These are phyloP conservation scores for Syzygium grande DNA, from an alignment of 345 rosid genomes.

Conservation along the genomic window DNA sequence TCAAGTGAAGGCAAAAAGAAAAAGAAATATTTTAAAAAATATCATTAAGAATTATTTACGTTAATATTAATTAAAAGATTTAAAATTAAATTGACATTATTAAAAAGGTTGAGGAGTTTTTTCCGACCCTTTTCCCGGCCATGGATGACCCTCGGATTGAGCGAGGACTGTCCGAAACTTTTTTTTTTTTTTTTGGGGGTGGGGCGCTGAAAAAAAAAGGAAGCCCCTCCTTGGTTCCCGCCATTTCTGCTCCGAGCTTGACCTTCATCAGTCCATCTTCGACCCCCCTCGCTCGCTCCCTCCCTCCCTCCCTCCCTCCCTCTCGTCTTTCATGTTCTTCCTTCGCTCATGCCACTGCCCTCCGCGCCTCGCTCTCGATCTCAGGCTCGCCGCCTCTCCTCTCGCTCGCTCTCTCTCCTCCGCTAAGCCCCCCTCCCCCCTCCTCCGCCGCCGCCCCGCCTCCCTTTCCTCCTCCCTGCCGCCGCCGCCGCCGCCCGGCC, in stretches of 20 bases:
- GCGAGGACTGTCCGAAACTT: not conserved
- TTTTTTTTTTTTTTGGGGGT: not conserved
- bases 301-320: not conserved
- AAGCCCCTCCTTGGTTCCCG: not conserved
- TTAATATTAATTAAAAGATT: too few species aligned
- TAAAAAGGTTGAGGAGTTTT: too few species aligned
- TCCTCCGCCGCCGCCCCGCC: not conserved
- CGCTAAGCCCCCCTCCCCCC: conserved; percentile 3
- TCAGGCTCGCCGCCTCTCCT: not conserved
- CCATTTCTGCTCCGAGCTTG: not conserved
- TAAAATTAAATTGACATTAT: too few species aligned
- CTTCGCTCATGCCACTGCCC: not conserved
- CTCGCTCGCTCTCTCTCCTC: not conserved
- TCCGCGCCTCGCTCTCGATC: not conserved
- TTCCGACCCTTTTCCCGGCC: not conserved
- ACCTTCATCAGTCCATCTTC: not conserved
- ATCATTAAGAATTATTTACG: too few species aligned
- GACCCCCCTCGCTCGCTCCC: too few species aligned
- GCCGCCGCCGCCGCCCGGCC: conserved; percentile 1
- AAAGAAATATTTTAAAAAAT: too few species aligned
- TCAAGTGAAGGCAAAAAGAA: too few species aligned
- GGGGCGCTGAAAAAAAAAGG: not conserved
- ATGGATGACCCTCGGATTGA: not conserved
- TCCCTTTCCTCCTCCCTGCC: conserved; percentile 1
- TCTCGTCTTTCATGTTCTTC: not conserved